Percentiles rank a stretch among this genome's conserved stretches.
Conservation (phyloP, 768 basidiomycete genomes). For the Xerocomus spinulosus region DNA sequence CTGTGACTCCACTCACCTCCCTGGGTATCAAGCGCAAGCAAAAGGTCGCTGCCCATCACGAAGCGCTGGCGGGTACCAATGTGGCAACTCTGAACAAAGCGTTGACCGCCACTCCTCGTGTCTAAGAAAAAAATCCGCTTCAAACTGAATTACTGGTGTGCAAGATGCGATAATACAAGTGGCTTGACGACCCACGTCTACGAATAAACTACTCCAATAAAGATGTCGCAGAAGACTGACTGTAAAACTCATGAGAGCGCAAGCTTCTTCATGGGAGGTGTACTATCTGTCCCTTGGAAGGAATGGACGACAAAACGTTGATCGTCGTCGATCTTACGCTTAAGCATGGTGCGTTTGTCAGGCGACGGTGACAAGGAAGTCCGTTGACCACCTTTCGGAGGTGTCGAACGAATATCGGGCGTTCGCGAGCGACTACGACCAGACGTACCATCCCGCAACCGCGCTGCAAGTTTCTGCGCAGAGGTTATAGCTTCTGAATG, state of each 20-base stretch:
- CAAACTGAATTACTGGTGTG: conserved; percentile 17
- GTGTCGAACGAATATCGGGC: conserved; percentile 51
- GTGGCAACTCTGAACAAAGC: background rate
- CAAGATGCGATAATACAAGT: conserved; percentile 24
- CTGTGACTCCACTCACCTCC: conserved; percentile 9
- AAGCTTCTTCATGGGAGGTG: conserved; percentile 66
- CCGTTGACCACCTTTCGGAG: conserved; percentile 32
- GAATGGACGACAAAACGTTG: conserved; percentile 29
- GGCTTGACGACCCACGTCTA: conserved; percentile 19
- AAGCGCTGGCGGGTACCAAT: background rate
- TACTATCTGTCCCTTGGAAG: conserved; percentile 38
- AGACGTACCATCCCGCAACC: conserved; percentile 55
- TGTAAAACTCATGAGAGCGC: conserved; percentile 38
- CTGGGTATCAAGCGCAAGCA: background rate
- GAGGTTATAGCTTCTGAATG: conserved; percentile 74
- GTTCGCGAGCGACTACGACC: conserved; percentile 70
- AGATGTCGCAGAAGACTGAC: conserved; percentile 15
- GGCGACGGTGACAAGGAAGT: conserved; percentile 49
- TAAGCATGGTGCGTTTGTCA: conserved; percentile 53
- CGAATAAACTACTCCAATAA: conserved; percentile 34
- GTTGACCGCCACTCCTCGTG: too few relatives aligned
- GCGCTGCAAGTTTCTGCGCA: conserved; percentile 60
- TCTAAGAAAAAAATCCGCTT: conserved; percentile 2
- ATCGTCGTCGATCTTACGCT: conserved; percentile 71
- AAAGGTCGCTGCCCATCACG: background rate